These are phyloP conservation scores for Lactuca sativa DNA, from an alignment of 129 eudicot species.

Conservation along the genomic window DNA sequence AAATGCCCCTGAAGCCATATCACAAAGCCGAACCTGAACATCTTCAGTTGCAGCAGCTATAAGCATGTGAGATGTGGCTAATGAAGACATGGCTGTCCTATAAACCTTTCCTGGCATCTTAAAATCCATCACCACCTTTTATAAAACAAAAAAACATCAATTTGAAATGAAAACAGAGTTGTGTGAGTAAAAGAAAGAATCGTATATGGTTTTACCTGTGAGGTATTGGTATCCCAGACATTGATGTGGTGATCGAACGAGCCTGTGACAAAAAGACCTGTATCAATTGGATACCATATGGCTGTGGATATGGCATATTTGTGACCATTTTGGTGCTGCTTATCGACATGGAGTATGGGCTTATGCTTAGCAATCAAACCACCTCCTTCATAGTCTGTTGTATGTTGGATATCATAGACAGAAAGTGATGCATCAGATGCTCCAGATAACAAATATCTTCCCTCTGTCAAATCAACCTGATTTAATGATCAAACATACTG, in stretches of 20 bases:
- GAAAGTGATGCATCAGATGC: conserved; percentile 94
- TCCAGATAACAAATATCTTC: conserved; percentile 83
- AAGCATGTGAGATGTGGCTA: conserved; percentile 91
- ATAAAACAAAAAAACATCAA: background rate
- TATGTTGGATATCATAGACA: conserved; percentile 82
- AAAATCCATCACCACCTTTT: conserved; percentile 69
- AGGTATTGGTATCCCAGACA: conserved; percentile 95
- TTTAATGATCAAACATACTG: conserved; percentile 60
- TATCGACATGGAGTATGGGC: conserved; percentile 60
- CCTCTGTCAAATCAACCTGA: conserved; percentile 99
- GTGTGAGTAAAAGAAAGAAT: background rate
- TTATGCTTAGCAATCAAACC: conserved; percentile 81
- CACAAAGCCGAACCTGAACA: conserved; percentile 98
- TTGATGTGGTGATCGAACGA: conserved; percentile 89
- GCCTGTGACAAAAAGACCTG: conserved; percentile 91
- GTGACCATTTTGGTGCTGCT: conserved; percentile 86
- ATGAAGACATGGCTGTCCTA: conserved; percentile 87
- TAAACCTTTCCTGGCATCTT: conserved; percentile 99
- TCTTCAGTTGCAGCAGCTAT: conserved; percentile 98
- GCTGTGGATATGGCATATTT: conserved; percentile 87
- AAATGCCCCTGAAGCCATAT: conserved; percentile 97
- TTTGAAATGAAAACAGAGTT: background rate
- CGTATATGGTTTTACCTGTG: conserved; percentile 52
- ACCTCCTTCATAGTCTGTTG: conserved; percentile 68
- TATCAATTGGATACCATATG: conserved; percentile 96